Evolutionary conservation across 78 protist genomes (phyloP).

Genomic region (Dictyostelium discoideum): dicty_2.7 NC_007090.3:4054001-4054500

Average conservation of each 20-base stretch:
- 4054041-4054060: constrained; percentile 19
- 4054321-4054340: constrained; percentile 47
- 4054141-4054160: not conserved
- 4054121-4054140: not conserved
- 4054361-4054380: constrained; percentile 76
- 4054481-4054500: constrained; percentile 57
- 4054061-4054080: not conserved
- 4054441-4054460: not conserved
- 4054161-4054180: not conserved
- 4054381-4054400: constrained; percentile 74
- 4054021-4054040: constrained; percentile 72
- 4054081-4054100: not conserved
- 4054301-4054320: constrained; percentile 25
- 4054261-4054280: constrained; percentile 81
- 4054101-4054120: not conserved
- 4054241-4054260: not conserved
- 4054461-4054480: constrained; percentile 53
- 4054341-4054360: constrained; percentile 64
- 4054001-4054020: constrained; percentile 81
- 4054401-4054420: constrained; percentile 18
- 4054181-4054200: not conserved
- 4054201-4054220: not conserved
- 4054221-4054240: not conserved
- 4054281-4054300: constrained; percentile 55
- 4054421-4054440: not conserved